Evolutionary conservation across 805 yeast genomes (phyloP).

Genomic region (Candida maesae): DNA sequence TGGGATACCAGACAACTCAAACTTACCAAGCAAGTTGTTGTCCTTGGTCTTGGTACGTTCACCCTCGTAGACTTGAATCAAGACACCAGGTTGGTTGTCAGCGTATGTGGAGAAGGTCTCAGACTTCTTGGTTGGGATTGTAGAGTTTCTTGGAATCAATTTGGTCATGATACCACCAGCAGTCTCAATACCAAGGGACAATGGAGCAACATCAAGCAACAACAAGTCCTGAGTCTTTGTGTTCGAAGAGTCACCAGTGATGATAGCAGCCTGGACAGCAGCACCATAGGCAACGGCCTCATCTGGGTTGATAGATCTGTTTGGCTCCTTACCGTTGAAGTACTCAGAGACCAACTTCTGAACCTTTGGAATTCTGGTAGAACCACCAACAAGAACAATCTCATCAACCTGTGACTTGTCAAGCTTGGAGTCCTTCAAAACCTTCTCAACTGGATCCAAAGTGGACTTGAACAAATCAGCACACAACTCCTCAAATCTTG

Average conservation of each 20-base stretch:
- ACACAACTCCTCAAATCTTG: constrained; percentile 97
- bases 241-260: constrained; percentile 89
- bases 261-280: constrained; percentile 97
- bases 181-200: constrained; percentile 77
- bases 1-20: neutral
- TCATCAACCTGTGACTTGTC: constrained; percentile 91
- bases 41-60: constrained; percentile 32
- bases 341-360: constrained; percentile 94
- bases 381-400: constrained; percentile 96
- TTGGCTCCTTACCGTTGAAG: constrained; percentile 98
- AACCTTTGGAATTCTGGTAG: constrained; percentile 97
- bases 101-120: constrained; percentile 80
- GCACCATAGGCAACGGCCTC: constrained; percentile 99
- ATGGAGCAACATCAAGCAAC: constrained; percentile 75
- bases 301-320: constrained; percentile 97
- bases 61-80: constrained; percentile 75
- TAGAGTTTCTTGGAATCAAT: constrained; percentile 69
- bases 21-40: constrained; percentile 2
- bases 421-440: constrained; percentile 86
- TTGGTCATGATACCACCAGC: constrained; percentile 80
- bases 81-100: constrained; percentile 81
- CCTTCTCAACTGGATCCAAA: constrained; percentile 69
- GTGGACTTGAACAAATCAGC: constrained; percentile 95
- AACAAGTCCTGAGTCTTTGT: constrained; percentile 91
- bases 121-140: constrained; percentile 70